phyloP scores from a whole-genome alignment of 495 filamentous ascomycete genomes.

The Penicillium roqueforti region DNA sequence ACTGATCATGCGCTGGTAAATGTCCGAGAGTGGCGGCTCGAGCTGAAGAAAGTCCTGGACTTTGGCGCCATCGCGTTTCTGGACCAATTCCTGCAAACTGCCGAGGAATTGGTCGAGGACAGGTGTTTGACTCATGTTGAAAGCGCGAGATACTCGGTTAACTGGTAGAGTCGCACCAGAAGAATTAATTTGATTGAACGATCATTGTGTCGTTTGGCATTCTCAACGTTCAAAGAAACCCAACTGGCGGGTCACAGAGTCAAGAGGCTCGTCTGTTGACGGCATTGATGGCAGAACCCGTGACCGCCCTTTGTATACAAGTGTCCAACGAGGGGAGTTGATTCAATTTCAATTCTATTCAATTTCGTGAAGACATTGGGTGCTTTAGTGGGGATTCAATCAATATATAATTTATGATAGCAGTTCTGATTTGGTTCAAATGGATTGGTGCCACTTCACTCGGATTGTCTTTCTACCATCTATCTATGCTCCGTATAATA shows the following conservation, averaged over 20 bases:
- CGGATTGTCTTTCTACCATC: not conserved
- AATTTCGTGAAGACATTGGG: not conserved
- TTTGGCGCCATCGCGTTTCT: slow-evolving; percentile 48
- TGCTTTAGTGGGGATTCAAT: not conserved
- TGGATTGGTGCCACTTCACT: not conserved
- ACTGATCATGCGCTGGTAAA: slow-evolving; percentile 61
- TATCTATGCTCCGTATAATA: too few species aligned
- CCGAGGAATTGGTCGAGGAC: slow-evolving; percentile 55
- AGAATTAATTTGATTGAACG: not conserved
- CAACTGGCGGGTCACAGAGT: not conserved
- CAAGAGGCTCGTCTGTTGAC: not conserved
- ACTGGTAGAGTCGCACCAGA: not conserved
- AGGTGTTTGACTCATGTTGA: slow-evolving; percentile 35
- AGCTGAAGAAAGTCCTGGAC: slow-evolving; percentile 57
- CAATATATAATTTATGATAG: not conserved
- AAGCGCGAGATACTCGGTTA: not conserved
- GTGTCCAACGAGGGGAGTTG: not conserved
- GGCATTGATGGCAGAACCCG: slow-evolving; percentile 5
- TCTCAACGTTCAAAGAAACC: not conserved
- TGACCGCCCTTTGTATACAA: slow-evolving; percentile 7
- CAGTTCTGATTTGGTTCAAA: not conserved
- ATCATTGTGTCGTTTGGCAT: not conserved
- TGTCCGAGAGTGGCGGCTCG: slow-evolving; percentile 59
- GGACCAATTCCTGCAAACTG: slow-evolving; percentile 51
- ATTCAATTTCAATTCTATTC: not conserved